Evolutionary conservation across 192 early-diverging fungal genomes (phyloP), one percentile per base, ranked within the genome.

Genomic region (Rhizoclosmatium globosum): DNA sequence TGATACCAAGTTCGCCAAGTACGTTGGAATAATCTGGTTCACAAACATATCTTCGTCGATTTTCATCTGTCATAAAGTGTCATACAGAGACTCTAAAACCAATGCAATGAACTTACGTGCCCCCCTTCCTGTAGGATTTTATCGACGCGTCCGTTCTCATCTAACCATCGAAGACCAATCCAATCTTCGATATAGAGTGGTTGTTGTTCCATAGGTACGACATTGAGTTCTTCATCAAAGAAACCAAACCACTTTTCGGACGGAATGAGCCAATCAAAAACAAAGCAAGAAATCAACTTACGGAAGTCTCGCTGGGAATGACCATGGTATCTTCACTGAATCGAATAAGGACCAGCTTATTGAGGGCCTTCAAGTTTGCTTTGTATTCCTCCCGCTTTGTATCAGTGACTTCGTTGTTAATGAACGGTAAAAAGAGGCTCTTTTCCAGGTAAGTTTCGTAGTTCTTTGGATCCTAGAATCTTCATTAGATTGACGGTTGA

Each of bases 341-440:
- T 82, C 84, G 83, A 48, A 97, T 88, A 82, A 98, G 80, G n/a
- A 97, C 95, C 71, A 99, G 77, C 41, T 86, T 89, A 31, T 96
- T 90, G 21, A 99, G 85, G 44, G 76, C 79, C 3, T 68, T 23
- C 38, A 99, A 75, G 7, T 90, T 84, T 7, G 85, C 58, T 7
- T 72, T 79, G 68, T 97, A 99, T 0, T 79, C 85, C 38, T 64
- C 50, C 69, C 94, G 94, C 62, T 45, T 67, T 21, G 42, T 19
- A 42, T 19, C 76, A 31, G 19, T 76, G 23, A 83, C 59, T 71
- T 98, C 96, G 82, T 95, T 92, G 79, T 99, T 99, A 60, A 97
- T 85, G 64, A 93, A 90, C 0, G 98, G 94, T 42, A 99, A 85
- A 77, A 97, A 99, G 23, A 94, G 91, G 75, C 91, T 95, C 75